Evolutionary conservation across 305 asterid species (phyloP), one percentile per base, ranked within the genome.

Genomic region (Lippia alba): DNA sequence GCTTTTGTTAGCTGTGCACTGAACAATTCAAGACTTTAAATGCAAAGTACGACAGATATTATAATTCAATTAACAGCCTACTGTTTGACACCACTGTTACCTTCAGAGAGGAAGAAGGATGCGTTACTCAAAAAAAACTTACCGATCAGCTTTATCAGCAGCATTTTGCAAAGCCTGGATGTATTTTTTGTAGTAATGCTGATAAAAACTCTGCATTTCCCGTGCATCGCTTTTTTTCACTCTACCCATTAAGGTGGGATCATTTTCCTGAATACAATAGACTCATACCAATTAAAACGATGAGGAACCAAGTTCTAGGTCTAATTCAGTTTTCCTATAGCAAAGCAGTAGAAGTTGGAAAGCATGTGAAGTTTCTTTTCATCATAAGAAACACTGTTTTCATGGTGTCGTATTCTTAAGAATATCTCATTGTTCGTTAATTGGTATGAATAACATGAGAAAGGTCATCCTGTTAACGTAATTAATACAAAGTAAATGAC

Each of bases 141-240:
- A 91, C 97, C 96, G 96, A 67, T 90, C 94, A 74, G 96, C 97
- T 83, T 90, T 88, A 74, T 90, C 96, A 41, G 96, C 97, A 61
- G 89, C 97, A 82, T 90, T 92, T 85, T 92, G 97, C 81, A 92
- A 82, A 48, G 97, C 97, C 80, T 92, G 94, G 74, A 92, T 90
- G 76, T 92, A 92, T 75, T 92, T 90, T 78, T 85, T 90, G 86
- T 92, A 90, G 85, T 92, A 92, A 80, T 90, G 97, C 80, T 90
- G 97, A 78, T 92, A 92, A 84, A 92, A 92, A 87, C 97, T 92
- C 92, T 92, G 97, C 97, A 92, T 92, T 90, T 92, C 97, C 49
- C 96, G 94, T 64, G 96, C 97, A 81, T 92, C 97, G 18, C 97
- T 92, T 79, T 92, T 90, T 80, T 92, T 92, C 69, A 90, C 96